Evolutionary conservation across 352 stramenopile species (phyloP).

Genomic region (Globisporangium echinulatum): DNA sequence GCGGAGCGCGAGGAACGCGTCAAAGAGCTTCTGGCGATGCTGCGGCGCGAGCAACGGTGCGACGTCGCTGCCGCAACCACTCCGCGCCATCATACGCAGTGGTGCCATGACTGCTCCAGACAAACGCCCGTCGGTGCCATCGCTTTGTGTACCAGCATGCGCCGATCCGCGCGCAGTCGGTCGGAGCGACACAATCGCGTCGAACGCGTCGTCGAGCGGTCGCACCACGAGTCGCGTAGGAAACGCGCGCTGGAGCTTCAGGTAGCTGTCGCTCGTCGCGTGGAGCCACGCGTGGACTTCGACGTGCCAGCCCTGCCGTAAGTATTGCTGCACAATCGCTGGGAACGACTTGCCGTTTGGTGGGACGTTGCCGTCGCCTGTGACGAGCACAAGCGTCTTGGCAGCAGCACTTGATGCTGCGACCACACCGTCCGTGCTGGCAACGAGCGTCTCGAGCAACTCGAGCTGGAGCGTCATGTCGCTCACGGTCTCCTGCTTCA

Average conservation of each 20-base stretch:
- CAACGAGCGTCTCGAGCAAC: constrained; percentile 20
- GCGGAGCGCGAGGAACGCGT: not conserved
- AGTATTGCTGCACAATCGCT: constrained; percentile 23
- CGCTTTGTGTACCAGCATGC: not conserved
- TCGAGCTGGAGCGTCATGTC: constrained; percentile 30
- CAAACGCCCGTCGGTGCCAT: no score
- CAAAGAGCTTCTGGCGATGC: not conserved
- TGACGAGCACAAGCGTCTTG: constrained; percentile 37
- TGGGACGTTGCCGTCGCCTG: constrained; percentile 25
- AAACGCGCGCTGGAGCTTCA: constrained; percentile 24
- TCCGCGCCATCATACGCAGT: not conserved
- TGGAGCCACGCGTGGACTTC: constrained; percentile 37
- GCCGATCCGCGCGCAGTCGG: not conserved
- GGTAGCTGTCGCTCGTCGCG: constrained; percentile 23
- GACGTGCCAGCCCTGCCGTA: constrained; percentile 26
- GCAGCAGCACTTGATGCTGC: constrained; percentile 6
- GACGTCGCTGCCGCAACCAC: not conserved
- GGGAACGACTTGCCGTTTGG: constrained; percentile 28
- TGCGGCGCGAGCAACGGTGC: not conserved
- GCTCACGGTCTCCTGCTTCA: constrained; percentile 22
- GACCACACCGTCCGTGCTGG: constrained; percentile 1
- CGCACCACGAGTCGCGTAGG: constrained; percentile 16
- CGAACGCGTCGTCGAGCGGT: constrained; percentile 24
- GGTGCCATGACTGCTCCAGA: not conserved
- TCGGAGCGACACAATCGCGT: constrained; percentile 19